Base-by-base conservation (phyloP, 257 asterid species). In the Paraleonurus japonicus region DNA sequence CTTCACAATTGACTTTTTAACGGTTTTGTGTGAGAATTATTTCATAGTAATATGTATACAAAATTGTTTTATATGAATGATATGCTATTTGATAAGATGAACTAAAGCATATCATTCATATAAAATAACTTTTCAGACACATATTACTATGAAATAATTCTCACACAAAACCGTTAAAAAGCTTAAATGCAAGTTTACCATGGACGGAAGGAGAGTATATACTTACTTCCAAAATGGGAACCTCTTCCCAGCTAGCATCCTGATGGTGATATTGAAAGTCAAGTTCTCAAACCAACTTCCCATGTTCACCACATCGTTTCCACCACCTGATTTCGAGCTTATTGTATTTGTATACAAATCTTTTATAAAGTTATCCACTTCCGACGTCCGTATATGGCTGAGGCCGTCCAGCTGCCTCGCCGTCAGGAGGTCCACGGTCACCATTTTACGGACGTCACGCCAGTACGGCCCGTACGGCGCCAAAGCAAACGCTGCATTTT, bases 401-500 rank as follows among this genome's bases (percentile, higher is more conserved):
- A 84, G 82, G 69, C 62, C 80, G 35, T 82, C 80, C 22, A 86
- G 85, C 13, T 81, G 79, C 22, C 65, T 61, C 28, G 74, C 26
- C 0, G 90, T 76, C 4, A 86, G 28, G 63, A 88, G 86, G 20
- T 88, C 79, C 0, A 82, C 75, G 11, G 84, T 84, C 47, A 67
- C 86, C 79, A 88, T 63, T 41, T 86, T 88, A 0, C 90, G 70
- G 8, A 86, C 64, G 1, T 83, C 65, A 2, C 92, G 90, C 95
- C 92, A 88, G 22, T 81, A 88, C 28, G 75, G 72, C 1, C 95
- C 92, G 24, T 88, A 86, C 32, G 87, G 83, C 5, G 86, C 82
- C 2, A 88, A 15, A 0, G 81, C 80, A 39, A 88, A 85, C 0
- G 30, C 0, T 0, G 88, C 89, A 4, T 72, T 12, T 4, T 72